Conservation (phyloP, 208 protist genomes). For the Leishmania arabica region DNA sequence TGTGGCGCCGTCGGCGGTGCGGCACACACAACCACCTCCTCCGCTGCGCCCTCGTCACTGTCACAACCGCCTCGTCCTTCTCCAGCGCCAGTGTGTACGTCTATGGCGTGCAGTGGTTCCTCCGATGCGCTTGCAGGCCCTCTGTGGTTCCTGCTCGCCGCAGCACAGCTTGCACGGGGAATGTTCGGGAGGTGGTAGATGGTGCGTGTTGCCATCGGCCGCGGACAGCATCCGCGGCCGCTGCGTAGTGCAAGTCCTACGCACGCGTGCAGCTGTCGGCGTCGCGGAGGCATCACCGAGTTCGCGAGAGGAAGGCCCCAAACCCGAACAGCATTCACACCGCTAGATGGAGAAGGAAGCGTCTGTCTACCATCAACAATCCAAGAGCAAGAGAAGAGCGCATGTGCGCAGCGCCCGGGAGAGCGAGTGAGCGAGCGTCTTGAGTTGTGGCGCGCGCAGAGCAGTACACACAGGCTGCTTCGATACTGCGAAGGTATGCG, state of each 20-base stretch:
- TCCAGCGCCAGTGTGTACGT: background rate
- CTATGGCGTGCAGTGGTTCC: background rate
- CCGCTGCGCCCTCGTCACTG: background rate
- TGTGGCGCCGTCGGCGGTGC: background rate
- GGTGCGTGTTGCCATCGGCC: constrained; percentile 1
- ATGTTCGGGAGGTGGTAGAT: background rate
- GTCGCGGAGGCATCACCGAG: background rate
- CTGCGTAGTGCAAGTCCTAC: background rate
- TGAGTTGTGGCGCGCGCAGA: background rate
- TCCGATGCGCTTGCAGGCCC: background rate
- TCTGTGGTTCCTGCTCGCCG: background rate
- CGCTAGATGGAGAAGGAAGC: background rate
- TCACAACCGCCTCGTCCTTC: background rate
- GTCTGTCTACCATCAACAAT: background rate
- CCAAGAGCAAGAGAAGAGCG: background rate
- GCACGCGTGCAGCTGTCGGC: constrained; percentile 7
- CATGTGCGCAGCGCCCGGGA: background rate
- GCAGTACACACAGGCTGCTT: background rate
- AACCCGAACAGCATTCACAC: background rate
- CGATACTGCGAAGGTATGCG: background rate
- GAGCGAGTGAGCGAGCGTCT: background rate
- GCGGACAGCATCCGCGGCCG: background rate
- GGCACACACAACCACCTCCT: background rate
- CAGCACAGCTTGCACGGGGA: background rate
- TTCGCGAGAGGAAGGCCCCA: background rate